Evolutionary conservation across 495 filamentous ascomycete genomes (phyloP).

Genomic region (Neurospora sublineolata): DNA sequence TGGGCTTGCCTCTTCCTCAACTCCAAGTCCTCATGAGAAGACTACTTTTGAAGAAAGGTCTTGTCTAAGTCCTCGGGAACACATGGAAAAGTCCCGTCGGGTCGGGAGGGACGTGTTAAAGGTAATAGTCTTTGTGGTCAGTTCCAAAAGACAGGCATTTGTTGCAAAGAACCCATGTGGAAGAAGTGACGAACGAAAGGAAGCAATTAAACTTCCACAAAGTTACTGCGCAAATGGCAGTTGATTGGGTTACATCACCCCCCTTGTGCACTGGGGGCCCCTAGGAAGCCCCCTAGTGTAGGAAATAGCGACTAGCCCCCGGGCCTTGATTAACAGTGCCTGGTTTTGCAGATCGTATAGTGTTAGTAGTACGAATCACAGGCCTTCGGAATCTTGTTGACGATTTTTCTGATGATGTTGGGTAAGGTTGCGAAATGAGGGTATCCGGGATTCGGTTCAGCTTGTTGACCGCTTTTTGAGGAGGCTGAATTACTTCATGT

Average conservation of each 20-base stretch:
- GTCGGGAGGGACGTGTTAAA: background rate
- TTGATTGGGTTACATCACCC: background rate
- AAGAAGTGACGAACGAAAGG: background rate
- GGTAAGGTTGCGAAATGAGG: background rate
- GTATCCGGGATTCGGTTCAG: background rate
- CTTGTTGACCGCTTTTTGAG: background rate
- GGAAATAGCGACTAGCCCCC: background rate
- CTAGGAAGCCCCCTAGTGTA: background rate
- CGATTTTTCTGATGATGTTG: background rate
- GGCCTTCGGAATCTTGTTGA: background rate
- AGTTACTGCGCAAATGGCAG: background rate
- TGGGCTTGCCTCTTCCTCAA: background rate
- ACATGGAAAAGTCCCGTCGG: background rate
- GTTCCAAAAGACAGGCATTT: too few species aligned
- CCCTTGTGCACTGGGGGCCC: background rate
- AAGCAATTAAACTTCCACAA: background rate
- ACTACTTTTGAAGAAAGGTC: background rate
- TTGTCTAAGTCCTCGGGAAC: background rate
- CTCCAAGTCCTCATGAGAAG: background rate
- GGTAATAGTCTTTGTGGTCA: background rate
- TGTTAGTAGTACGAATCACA: background rate
- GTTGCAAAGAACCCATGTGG: background rate
- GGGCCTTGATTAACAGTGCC: background rate
- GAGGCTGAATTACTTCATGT: background rate
- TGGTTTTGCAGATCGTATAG: background rate